Evolutionary conservation across 176 grass and related monocot species (phyloP), one percentile per base, ranked within the genome.

Genomic region (Oryza punctata): DNA sequence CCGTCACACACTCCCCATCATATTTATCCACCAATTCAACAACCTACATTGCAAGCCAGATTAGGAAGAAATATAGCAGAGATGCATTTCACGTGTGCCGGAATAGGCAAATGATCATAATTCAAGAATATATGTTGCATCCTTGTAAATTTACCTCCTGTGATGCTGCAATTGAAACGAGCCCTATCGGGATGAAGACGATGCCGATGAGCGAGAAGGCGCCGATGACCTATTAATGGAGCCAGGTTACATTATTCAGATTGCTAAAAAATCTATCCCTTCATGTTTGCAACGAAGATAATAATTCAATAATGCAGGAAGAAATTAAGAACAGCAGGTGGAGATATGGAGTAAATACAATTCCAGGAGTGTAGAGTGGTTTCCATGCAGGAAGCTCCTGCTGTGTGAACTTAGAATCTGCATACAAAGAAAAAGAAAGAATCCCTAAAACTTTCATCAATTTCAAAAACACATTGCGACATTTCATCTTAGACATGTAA

Each of bases 321-420:
- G 6, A 24, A 38, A 38, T 38, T 38, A 61, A 84, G 18, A 59
- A 24, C 19, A 33, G 7, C 3, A 38, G 69, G 78, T 7, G 52
- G 41, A 32, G 37, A 21, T 57, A n/a, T 0, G 19, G 3, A 21
- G 30, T 6, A 16, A 24, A 5, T 95, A 98, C 93, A 19, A 93
- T 90, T 80, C 87, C 87, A 21, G 96, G 96, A 73, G 96, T 98
- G 49, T 93, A 10, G 12, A 98, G 46, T 9, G 96, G 96, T 73
- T 98, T 98, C 79, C 96, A 98, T 88, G 96, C 91, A 14, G 96
- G 96, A 38, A 98, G 89, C 84, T 98, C 96, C 84, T 98, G 93
- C 80, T 98, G 96, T 9, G 92, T 95, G 33, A 98, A 98, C 74
- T 84, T 93, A 8, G 96, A 98, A 93, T 94, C 95, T 97, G 76